Base-by-base conservation (phyloP, 371 early-diverging fungal genomes). In the Mortierella sp. region DNA sequence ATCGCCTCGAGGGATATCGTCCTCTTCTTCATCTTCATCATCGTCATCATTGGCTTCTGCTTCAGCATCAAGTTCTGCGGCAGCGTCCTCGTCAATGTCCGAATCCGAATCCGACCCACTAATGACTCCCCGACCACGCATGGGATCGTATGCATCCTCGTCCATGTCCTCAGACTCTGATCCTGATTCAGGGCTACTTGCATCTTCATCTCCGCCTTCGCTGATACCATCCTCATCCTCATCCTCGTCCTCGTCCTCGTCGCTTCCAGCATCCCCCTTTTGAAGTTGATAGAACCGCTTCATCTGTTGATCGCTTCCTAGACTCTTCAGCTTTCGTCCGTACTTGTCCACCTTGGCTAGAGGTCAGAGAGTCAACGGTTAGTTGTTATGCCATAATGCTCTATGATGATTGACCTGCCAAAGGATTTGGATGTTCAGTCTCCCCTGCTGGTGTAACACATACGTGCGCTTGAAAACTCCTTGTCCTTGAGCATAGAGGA, bases 341-440 rank as follows among this genome's bases (percentile, higher is more conserved):
- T 96, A 96, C 64, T 92, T 90, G 80, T 98, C 98, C 13, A 94
- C 92, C 72, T 84, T 87, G 77, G 90, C 88, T 89, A 79, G n/a
- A 48, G 37, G 43, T 21, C 14, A 57, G n/a, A 51, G 54, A 28
- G 34, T 41, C 55, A 49, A 29, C 31, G 17, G 16, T n/a, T n/a
- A n/a, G n/a, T n/a, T n/a, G n/a, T n/a, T n/a, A n/a, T n/a, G n/a
- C n/a, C n/a, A n/a, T n/a, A n/a, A n/a, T n/a, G n/a, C n/a, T n/a
- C n/a, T n/a, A n/a, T n/a, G n/a, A n/a, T n/a, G n/a, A n/a, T n/a
- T n/a, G n/a, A n/a, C n/a, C n/a, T n/a, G n/a, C n/a, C n/a, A n/a
- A n/a, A n/a, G n/a, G n/a, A n/a, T 25, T 46, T 24, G 2, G 14
- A 39, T 39, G 39, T 39, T 14, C 39, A 10, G 10, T 39, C 7